A percentile compares a stretch with the other conserved stretches of the same genome.
Evolutionary conservation across 352 stramenopile genomes (phyloP).

Genomic region (Globisporangium solare): DNA sequence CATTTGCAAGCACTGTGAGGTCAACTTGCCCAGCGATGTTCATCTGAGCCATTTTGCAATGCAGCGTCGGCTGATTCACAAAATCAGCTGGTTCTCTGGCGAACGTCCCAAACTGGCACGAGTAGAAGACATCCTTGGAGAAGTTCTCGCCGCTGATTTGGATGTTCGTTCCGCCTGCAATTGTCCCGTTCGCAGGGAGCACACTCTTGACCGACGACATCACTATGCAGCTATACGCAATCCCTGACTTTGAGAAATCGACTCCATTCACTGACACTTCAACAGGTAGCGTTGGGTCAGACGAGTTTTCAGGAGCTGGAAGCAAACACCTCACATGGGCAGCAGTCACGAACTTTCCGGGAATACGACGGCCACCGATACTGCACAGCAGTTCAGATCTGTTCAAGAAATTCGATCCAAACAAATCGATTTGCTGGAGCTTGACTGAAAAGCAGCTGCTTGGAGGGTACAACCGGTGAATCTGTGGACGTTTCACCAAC

Average conservation of each 20-base stretch:
- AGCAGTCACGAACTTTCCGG: constrained; percentile 1
- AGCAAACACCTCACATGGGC: constrained; percentile 4
- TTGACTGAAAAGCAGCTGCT: constrained; percentile 5
- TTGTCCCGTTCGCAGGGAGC: constrained; percentile 5
- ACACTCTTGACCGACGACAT: constrained; percentile 1
- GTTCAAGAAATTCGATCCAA: constrained; percentile 7
- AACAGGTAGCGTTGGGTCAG: neutral
- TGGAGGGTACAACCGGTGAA: constrained; percentile 4
- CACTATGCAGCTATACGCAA: neutral
- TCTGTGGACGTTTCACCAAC: constrained; percentile 1
- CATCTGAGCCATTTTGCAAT: neutral
- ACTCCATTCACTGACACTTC: constrained; percentile 5
- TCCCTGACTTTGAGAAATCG: constrained; percentile 6
- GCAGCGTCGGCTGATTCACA: neutral
- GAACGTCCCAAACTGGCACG: constrained; percentile 3
- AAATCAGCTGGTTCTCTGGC: neutral
- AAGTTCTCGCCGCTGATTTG: constrained; percentile 8
- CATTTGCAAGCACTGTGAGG: constrained; percentile 5
- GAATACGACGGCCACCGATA: neutral
- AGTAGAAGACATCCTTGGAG: constrained; percentile 2
- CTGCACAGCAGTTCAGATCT: constrained; percentile 3
- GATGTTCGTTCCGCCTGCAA: neutral
- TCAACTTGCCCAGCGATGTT: neutral
- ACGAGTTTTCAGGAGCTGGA: neutral
- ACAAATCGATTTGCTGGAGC: constrained; percentile 5